phyloP scores from a whole-genome alignment of 2,329 filamentous ascomycete species.

The Aquanectria penicillioides region DNA sequence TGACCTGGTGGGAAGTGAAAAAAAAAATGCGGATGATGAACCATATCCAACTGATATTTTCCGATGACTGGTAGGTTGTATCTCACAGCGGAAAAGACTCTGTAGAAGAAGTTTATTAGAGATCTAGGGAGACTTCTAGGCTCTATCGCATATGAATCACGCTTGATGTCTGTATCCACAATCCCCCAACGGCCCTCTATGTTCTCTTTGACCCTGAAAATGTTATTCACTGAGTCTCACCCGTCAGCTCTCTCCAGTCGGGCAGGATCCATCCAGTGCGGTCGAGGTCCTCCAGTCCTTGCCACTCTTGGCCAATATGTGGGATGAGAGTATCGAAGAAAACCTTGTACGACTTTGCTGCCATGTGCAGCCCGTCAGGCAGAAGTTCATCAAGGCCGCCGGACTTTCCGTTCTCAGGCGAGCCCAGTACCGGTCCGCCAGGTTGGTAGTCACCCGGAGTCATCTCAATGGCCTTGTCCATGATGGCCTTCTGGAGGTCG shows the following conservation, averaged over 20 bases:
- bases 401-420: conserved; percentile 58
- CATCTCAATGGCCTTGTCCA: conserved; percentile 72
- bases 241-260: conserved; percentile 54
- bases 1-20: too few relatives aligned
- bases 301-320: conserved; percentile 59
- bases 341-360: conserved; percentile 61
- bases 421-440: conserved; percentile 59
- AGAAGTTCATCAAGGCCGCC: conserved; percentile 63
- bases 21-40: too few relatives aligned
- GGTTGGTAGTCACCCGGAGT: conserved; percentile 66
- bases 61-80: too few relatives aligned
- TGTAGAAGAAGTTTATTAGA: too few relatives aligned
- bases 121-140: too few relatives aligned
- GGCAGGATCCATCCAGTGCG: conserved; percentile 57
- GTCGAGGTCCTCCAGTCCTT: conserved; percentile 47
- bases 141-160: background rate
- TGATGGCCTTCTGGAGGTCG: conserved; percentile 83
- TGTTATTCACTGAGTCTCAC: background rate
- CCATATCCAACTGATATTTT: too few relatives aligned
- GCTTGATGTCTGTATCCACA: background rate
- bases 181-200: background rate
- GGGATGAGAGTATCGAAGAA: conserved; percentile 60
- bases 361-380: conserved; percentile 69
- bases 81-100: too few relatives aligned
- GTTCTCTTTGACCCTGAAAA: background rate